phyloP scores from a whole-genome alignment of 2,329 filamentous ascomycete species.

The Xylaria sp. region DNA sequence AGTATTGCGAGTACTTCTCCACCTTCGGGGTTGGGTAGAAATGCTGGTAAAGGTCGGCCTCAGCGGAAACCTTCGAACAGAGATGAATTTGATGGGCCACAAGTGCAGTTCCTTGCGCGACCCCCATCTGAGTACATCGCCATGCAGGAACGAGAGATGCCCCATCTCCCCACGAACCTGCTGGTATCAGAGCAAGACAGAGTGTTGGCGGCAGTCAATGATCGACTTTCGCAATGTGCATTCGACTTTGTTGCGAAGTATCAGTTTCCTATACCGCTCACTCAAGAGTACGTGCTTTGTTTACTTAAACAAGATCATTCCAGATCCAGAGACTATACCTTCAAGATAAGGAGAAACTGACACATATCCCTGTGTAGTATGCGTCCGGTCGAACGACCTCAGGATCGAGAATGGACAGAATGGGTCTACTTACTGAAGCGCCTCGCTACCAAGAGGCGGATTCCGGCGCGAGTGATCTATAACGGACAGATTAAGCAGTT shows the following conservation, averaged over 20 bases:
- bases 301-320: background rate
- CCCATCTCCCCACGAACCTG: slow-evolving; percentile 81
- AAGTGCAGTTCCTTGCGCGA: slow-evolving; percentile 74
- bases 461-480: slow-evolving; percentile 82
- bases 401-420: slow-evolving; percentile 76
- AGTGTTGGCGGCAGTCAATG: slow-evolving; percentile 81
- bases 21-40: slow-evolving; percentile 52
- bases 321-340: background rate
- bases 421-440: slow-evolving; percentile 89
- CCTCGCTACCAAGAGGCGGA: slow-evolving; percentile 83
- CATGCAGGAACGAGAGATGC: slow-evolving; percentile 79
- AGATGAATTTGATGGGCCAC: slow-evolving; percentile 88
- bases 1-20: slow-evolving; percentile 50
- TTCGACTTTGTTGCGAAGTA: slow-evolving; percentile 92
- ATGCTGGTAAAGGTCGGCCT: slow-evolving; percentile 54
- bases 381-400: slow-evolving; percentile 58
- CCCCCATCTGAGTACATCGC: slow-evolving; percentile 74
- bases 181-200: slow-evolving; percentile 84
- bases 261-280: slow-evolving; percentile 85
- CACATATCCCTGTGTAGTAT: slow-evolving; percentile 49
- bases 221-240: slow-evolving; percentile 81
- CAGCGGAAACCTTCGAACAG: slow-evolving; percentile 78
- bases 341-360: slow-evolving; percentile 10
- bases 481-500: slow-evolving; percentile 92
- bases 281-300: slow-evolving; percentile 60